Base-by-base conservation (phyloP, 2,329 filamentous ascomycete genomes). In the Ceratocystis ficicola region DNA sequence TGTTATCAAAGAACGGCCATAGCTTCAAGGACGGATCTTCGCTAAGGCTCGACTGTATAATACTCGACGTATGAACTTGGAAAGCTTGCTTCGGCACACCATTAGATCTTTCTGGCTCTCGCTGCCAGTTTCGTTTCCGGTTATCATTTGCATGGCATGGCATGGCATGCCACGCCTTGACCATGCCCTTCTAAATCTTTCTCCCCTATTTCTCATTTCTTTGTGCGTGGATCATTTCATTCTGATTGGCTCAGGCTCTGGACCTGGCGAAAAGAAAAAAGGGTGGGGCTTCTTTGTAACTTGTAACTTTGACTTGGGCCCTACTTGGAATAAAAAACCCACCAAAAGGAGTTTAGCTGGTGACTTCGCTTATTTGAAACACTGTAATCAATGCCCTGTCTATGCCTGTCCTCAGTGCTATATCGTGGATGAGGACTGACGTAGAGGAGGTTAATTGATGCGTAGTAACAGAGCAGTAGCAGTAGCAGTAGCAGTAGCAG, bases 291-390 rank as follows among this genome's bases (percentile, higher is more conserved):
- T 32, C 15, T 17, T n/a, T 59, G 55, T 32, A 59, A 36, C 55
- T 59, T 32, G 55, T 59, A 59, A 20, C 55, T 59, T 30, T 63
- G 41, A 8, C 25, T 12, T 8, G 12, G 15, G 41, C 36, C 32
- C 59, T 22, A 44, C 59, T 25, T 10, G 44, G 17, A 32, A 41
- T 12, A 41, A 12, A 41, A 36, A 36, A 3, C 10, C 36, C n/a
- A 2, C 59, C 32, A 62, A 44, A 44, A 41, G 41, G 8, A 44
- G 59, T n/a, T 44, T 44, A 62, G 59, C 59, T 20, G 28, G 36
- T 25, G 25, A 63, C 61, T 50, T 46, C 52, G 52, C 52, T 57
- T 57, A 57, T 57, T 57, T 57, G 52, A 57, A 57, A 57, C 52
- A 57, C 52, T 30, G 7, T 12, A 32, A 30, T 28, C 22, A 63